phyloP scores from a whole-genome alignment of 75 land plant genomes.

The Sequoia sempervirens region DNA sequence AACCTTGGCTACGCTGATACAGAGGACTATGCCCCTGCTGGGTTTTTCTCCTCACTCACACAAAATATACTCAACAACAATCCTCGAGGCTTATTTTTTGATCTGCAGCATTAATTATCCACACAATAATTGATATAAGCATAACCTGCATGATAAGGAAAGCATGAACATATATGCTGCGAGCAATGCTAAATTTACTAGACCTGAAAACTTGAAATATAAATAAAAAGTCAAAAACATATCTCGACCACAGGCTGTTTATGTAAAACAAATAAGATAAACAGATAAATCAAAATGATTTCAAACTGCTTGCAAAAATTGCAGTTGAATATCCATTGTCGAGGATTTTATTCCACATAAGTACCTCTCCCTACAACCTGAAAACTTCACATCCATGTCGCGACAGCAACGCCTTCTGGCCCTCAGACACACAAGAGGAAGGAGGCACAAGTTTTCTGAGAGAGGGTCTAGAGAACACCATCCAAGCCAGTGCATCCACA shows the following conservation, averaged over 20 bases:
- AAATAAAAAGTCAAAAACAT: background rate
- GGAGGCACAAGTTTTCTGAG: slow-evolving; percentile 21
- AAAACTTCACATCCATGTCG: slow-evolving; percentile 17
- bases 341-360: background rate
- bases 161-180: background rate
- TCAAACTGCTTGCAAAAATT: background rate
- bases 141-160: background rate
- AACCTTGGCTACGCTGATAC: background rate
- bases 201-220: background rate
- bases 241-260: background rate
- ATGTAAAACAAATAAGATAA: background rate
- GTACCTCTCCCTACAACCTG: slow-evolving; percentile 5
- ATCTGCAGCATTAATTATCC: background rate
- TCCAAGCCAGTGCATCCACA: slow-evolving; percentile 14
- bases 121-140: background rate
- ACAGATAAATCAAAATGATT: background rate
- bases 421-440: slow-evolving; percentile 10
- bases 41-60: background rate
- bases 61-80: background rate
- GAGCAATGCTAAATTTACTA: background rate
- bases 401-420: slow-evolving; percentile 14
- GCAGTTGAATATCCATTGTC: background rate
- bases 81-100: background rate
- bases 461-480: slow-evolving; percentile 16
- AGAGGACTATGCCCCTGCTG: background rate